These are phyloP conservation scores for Pittosporum tobira DNA, from an alignment of 129 eudicot genomes.

Conservation along the genomic window DNA sequence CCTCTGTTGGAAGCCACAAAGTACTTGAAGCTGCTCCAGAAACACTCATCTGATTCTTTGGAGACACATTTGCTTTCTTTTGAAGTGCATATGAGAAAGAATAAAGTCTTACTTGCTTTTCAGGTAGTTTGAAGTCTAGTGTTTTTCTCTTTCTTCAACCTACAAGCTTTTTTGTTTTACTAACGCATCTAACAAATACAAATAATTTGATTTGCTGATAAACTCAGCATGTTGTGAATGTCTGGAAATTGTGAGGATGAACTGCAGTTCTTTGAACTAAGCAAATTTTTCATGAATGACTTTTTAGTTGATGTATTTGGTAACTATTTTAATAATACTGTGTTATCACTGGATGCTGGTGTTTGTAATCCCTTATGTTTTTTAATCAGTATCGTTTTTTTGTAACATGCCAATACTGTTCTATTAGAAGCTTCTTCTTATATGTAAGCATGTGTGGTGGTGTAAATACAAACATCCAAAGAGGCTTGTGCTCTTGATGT, in stretches of 20 bases:
- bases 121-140: constrained; percentile 44
- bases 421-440: background rate
- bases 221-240: background rate
- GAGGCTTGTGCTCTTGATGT: background rate
- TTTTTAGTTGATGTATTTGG: background rate
- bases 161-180: background rate
- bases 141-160: background rate
- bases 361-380: background rate
- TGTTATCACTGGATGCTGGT: background rate
- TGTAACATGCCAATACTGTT: background rate
- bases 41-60: constrained; percentile 73
- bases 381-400: background rate
- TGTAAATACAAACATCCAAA: no score
- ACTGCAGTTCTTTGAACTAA: background rate
- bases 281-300: background rate
- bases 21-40: constrained; percentile 87
- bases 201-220: background rate
- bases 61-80: constrained; percentile 92
- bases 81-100: constrained; percentile 88
- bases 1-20: constrained; percentile 88
- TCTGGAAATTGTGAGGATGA: background rate
- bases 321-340: no score
- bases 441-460: no score
- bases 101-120: constrained; percentile 74
- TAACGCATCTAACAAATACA: background rate